A percentile compares a stretch with the other conserved stretches of the same genome.
Evolutionary conservation across 495 filamentous ascomycete species (phyloP).

Genomic region (Astrothelium subdiscretum): DNA sequence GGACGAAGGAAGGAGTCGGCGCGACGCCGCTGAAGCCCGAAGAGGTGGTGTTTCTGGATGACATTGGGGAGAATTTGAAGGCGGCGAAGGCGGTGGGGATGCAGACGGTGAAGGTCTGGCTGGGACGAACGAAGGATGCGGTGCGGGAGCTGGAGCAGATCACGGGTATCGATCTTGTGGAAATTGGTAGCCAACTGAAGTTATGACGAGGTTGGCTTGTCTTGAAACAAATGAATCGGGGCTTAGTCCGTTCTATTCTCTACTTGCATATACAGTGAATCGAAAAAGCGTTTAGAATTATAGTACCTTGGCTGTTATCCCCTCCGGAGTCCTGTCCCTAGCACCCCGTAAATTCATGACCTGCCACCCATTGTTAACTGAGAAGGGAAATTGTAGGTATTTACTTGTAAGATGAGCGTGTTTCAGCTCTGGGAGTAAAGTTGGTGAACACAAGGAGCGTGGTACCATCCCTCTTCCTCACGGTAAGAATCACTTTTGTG

Average conservation of each 20-base stretch:
- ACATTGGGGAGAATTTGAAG: conserved; percentile 91
- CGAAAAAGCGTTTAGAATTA: no score
- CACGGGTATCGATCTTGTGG: conserved; percentile 44
- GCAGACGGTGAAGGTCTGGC: conserved; percentile 67
- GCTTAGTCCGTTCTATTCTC: no score
- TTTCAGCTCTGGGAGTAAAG: neutral
- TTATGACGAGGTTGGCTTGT: conserved; percentile 3
- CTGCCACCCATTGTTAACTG: neutral
- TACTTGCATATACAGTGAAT: no score
- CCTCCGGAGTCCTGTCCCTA: neutral
- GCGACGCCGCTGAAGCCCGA: conserved; percentile 37
- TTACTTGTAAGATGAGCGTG: neutral
- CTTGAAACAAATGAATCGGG: conserved; percentile 1
- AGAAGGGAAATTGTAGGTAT: neutral
- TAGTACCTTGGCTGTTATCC: neutral
- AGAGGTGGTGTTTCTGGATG: conserved; percentile 83
- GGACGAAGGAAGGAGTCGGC: conserved; percentile 29
- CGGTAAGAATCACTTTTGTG: no score
- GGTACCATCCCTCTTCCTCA: neutral
- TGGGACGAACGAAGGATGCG: conserved; percentile 69
- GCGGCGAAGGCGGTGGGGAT: conserved; percentile 65
- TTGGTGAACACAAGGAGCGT: neutral
- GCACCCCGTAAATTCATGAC: neutral
- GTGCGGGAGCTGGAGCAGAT: conserved; percentile 54
- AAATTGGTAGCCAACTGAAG: conserved; percentile 20